Evolutionary conservation across 768 basidiomycete species (phyloP), one percentile per base, ranked within the genome.

Genomic region (Phaeotremella fagi): DNA sequence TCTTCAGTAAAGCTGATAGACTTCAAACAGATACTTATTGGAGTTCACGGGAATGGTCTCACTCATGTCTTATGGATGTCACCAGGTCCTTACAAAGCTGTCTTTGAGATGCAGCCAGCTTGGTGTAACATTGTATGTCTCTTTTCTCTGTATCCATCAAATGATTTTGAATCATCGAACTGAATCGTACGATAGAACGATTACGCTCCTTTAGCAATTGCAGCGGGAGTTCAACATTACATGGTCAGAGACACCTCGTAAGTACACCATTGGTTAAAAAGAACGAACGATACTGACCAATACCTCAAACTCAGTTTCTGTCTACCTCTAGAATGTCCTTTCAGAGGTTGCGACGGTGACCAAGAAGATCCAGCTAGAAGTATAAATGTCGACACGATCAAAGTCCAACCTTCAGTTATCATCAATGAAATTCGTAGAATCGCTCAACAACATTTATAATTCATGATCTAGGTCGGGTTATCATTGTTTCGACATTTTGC

Each of bases 11-110:
- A n/a, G 11, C 23, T 43, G 14, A 45, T 25, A 9, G 44, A 9
- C 7, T 20, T 41, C 12, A 38, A 25, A 43, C 20, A 62, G 52
- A 55, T 63, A 33, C 50, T 63, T 50, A 41, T 63, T 5, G 61
- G 54, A 18, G 58, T 63, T 14, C 61, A 63, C 28, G 61, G 61
- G n/a, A 63, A 63, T 22, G 61, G 61, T 4, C 46, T 63, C 1
- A 60, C 46, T 7, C 61, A 63, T 52, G 50, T 53, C 41, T 20
- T 63, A 36, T 63, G 61, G 61, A 52, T 53, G 55, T 50, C 45
- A 41, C 58, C 59, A 12, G 53, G 51, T 16, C 45, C 52, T 14
- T 11, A 25, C 7, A 48, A 50, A n/a, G 57, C 37, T 1, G 61
- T 63, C 1, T 56, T 63, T 37, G 61, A 63, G 22, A 41, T 41